Evolutionary conservation across 2,329 filamentous ascomycete genomes (phyloP).

Genomic region (Sporothrix variecibatus): DNA sequence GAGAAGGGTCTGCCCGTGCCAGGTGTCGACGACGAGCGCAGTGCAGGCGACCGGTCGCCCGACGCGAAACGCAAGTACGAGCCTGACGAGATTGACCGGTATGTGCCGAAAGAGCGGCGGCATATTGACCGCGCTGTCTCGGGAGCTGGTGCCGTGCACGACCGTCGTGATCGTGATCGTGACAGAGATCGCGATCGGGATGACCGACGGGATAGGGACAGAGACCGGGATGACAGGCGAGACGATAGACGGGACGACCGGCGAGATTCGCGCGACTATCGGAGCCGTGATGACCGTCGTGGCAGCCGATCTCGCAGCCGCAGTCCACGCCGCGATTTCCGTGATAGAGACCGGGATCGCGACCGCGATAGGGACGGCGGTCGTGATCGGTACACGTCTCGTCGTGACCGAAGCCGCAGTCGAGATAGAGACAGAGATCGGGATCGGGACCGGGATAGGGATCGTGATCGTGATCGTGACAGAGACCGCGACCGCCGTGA

Average conservation of each 20-base stretch:
- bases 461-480: constrained; percentile 30
- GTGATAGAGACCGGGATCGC: constrained; percentile 35
- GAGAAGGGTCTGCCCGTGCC: constrained; percentile 60
- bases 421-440: constrained; percentile 34
- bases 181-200: constrained; percentile 39
- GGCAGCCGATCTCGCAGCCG: constrained; percentile 24
- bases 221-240: constrained; percentile 35
- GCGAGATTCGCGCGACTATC: constrained; percentile 30
- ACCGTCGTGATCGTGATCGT: constrained; percentile 26
- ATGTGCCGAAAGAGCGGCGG: constrained; percentile 48
- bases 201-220: constrained; percentile 37
- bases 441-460: constrained; percentile 26
- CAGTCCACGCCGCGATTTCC: constrained; percentile 30
- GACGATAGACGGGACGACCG: constrained; percentile 30
- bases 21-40: constrained; percentile 56
- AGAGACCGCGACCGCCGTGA: constrained; percentile 39
- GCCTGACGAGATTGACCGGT: constrained; percentile 50
- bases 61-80: constrained; percentile 45
- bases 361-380: constrained; percentile 27
- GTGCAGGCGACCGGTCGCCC: constrained; percentile 44
- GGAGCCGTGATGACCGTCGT: constrained; percentile 27
- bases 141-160: constrained; percentile 14
- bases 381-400: constrained; percentile 32
- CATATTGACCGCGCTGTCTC: constrained; percentile 37
- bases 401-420: constrained; percentile 39